Conservation (phyloP, 2,329 filamentous ascomycete species). For the Fusarium metavorans region DNA sequence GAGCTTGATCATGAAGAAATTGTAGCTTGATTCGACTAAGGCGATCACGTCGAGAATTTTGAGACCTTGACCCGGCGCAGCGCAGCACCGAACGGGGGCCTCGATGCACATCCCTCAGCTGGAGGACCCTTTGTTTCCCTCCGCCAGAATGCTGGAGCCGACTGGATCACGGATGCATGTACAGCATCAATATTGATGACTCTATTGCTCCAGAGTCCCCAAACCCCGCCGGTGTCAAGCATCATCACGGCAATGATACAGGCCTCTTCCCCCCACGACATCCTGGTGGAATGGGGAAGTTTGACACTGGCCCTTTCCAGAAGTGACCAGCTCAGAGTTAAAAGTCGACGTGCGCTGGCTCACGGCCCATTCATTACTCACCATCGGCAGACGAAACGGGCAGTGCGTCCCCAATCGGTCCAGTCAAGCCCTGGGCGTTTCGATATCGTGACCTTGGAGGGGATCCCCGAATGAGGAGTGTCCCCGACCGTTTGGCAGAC, state of each 20-base stretch:
- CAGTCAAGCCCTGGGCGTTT: slow-evolving; percentile 21
- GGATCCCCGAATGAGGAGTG: slow-evolving; percentile 4
- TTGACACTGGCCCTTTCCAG: slow-evolving; percentile 38
- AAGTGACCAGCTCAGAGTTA: slow-evolving; percentile 17
- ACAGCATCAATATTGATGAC: slow-evolving; percentile 2
- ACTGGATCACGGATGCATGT: slow-evolving; percentile 2
- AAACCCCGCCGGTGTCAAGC: slow-evolving; percentile 29
- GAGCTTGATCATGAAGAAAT: slow-evolving; percentile 26
- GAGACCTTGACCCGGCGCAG: slow-evolving; percentile 18
- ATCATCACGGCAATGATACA: slow-evolving; percentile 22
- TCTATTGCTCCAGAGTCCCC: slow-evolving; percentile 10
- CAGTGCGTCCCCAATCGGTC: slow-evolving; percentile 5
- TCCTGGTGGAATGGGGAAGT: slow-evolving; percentile 14
- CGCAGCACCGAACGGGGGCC: slow-evolving; percentile 9
- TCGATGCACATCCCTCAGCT: slow-evolving; percentile 4
- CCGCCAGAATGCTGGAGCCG: neutral
- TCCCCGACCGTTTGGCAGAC: slow-evolving; percentile 15
- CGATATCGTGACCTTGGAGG: slow-evolving; percentile 14
- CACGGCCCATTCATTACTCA: slow-evolving; percentile 31
- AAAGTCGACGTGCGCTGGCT: slow-evolving; percentile 14
- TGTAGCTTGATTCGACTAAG: slow-evolving; percentile 30
- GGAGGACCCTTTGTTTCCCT: slow-evolving; percentile 9
- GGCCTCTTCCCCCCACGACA: slow-evolving; percentile 25
- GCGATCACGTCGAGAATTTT: slow-evolving; percentile 25
- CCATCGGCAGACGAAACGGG: slow-evolving; percentile 22